phyloP scores from a whole-genome alignment of 2,329 filamentous ascomycete genomes.

The Aspergillus ustus region DNA sequence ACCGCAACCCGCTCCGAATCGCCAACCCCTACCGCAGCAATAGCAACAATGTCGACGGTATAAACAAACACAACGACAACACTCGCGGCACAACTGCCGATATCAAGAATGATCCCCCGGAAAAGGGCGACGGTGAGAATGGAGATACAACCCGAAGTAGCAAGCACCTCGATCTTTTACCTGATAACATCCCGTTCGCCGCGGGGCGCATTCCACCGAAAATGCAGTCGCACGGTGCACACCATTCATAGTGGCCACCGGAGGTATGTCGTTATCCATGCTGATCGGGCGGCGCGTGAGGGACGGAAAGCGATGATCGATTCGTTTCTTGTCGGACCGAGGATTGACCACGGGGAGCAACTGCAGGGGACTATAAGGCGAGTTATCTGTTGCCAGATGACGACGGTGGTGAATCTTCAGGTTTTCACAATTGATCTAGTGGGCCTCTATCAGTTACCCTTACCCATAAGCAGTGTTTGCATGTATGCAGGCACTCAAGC shows the following conservation, averaged over 20 bases:
- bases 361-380: conserved; percentile 69
- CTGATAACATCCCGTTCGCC: conserved; percentile 61
- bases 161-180: conserved; percentile 68
- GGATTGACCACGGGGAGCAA: conserved; percentile 63
- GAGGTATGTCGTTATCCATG: conserved; percentile 67
- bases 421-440: conserved; percentile 27
- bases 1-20: conserved; percentile 57
- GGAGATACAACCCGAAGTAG: conserved; percentile 48
- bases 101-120: conserved; percentile 18
- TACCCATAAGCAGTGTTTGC: too few species aligned
- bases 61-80: not conserved
- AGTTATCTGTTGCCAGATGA: conserved; percentile 62
- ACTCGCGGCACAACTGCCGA: not conserved
- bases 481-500: too few species aligned
- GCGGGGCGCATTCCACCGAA: conserved; percentile 67
- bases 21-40: conserved; percentile 53
- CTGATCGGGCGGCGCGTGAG: conserved; percentile 38
- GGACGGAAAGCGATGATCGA: conserved; percentile 58
- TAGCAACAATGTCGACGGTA: not conserved
- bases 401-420: conserved; percentile 45
- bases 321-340: conserved; percentile 65
- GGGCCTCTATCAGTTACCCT: too few species aligned
- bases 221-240: conserved; percentile 66
- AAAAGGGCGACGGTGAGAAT: conserved; percentile 13
- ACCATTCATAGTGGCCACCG: conserved; percentile 67